phyloP scores from a whole-genome alignment of 257 asterid genomes.

The Penstemon barbatus region DNA sequence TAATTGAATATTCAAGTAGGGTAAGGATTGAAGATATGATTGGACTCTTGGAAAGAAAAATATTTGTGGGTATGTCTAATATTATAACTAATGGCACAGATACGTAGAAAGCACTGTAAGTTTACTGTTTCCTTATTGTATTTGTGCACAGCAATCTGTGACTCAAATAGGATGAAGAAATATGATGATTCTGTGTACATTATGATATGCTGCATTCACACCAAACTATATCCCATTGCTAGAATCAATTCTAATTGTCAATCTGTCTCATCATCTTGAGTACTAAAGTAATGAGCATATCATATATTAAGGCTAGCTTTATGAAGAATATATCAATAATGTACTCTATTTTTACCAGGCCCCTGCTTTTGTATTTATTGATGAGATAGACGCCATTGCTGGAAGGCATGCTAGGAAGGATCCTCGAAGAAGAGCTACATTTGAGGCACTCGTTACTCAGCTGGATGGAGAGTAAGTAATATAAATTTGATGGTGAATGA shows the following conservation, averaged over 20 bases:
- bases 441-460: constrained; percentile 88
- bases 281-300: constrained; percentile 1
- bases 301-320: constrained; percentile 7
- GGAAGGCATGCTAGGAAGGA: constrained; percentile 94
- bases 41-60: constrained; percentile 6
- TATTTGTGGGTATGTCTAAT: constrained; percentile 15
- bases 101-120: background rate
- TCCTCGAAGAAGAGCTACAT: constrained; percentile 83
- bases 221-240: background rate
- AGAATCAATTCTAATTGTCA: background rate
- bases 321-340: constrained; percentile 26
- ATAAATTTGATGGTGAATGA: constrained; percentile 20
- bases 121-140: background rate
- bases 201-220: constrained; percentile 18
- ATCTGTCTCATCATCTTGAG: background rate
- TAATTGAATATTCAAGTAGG: constrained; percentile 20
- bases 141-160: too few species aligned
- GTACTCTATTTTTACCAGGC: constrained; percentile 59
- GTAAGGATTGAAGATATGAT: constrained; percentile 14
- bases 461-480: constrained; percentile 96
- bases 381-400: constrained; percentile 99
- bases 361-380: constrained; percentile 92
- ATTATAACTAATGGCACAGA: background rate
- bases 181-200: constrained; percentile 9
- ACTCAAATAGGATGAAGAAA: background rate